phyloP scores from a whole-genome alignment of 768 basidiomycete genomes.

The Suillus ampliporus region DNA sequence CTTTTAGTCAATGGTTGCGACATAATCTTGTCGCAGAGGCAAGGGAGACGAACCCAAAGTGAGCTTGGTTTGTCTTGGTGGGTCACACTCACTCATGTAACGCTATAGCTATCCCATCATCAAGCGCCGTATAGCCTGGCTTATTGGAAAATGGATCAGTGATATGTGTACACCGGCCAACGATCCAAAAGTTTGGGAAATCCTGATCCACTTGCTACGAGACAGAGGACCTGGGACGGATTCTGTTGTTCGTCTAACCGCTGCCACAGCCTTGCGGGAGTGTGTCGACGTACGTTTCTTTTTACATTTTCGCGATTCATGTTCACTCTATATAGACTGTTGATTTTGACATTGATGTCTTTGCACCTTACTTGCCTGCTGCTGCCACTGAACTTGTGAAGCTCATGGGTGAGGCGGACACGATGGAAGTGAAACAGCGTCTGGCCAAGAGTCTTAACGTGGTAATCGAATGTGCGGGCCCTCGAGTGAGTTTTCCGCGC shows the following conservation, averaged over 20 bases:
- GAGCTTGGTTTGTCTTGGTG: slow-evolving; percentile 21
- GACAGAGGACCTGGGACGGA: slow-evolving; percentile 77
- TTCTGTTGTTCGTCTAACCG: slow-evolving; percentile 84
- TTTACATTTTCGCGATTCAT: slow-evolving; percentile 1
- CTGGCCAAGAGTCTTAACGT: slow-evolving; percentile 72
- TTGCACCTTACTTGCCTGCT: slow-evolving; percentile 70
- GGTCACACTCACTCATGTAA: slow-evolving; percentile 15
- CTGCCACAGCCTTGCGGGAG: slow-evolving; percentile 78
- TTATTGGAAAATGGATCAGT: slow-evolving; percentile 87
- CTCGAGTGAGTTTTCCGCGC: slow-evolving; percentile 34
- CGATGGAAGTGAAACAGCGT: slow-evolving; percentile 76
- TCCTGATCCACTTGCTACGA: slow-evolving; percentile 76
- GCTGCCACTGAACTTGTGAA: slow-evolving; percentile 69
- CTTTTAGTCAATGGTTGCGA: slow-evolving; percentile 74
- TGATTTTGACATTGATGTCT: slow-evolving; percentile 63
- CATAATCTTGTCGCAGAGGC: slow-evolving; percentile 65
- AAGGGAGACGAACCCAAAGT: slow-evolving; percentile 64
- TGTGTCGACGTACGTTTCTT: slow-evolving; percentile 77
- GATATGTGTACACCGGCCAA: slow-evolving; percentile 66
- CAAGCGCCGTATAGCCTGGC: slow-evolving; percentile 94
- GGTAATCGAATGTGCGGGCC: slow-evolving; percentile 59
- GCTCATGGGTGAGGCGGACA: slow-evolving; percentile 74
- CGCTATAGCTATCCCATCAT: slow-evolving; percentile 80
- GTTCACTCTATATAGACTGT: slow-evolving; percentile 51
- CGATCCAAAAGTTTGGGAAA: slow-evolving; percentile 76